Evolutionary conservation across 2,329 filamentous ascomycete species (phyloP).

Genomic region (Aspergillus alliaceus): DNA sequence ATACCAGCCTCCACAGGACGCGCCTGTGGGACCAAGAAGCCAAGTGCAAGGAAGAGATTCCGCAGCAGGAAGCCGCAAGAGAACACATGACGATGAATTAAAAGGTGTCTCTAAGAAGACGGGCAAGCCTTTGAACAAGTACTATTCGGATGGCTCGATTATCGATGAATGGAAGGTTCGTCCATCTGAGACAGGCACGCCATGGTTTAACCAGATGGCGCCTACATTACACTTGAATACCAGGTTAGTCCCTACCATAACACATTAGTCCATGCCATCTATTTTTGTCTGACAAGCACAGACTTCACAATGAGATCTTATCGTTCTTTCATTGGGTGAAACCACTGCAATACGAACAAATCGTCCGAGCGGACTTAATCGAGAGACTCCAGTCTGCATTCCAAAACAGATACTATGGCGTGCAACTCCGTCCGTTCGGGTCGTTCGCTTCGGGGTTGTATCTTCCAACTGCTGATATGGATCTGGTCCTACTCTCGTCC

Average conservation of each 20-base stretch:
- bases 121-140: constrained; percentile 54
- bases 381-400: constrained; percentile 65
- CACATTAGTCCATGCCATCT: neutral
- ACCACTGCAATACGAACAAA: constrained; percentile 74
- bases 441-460: constrained; percentile 86
- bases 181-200: constrained; percentile 48
- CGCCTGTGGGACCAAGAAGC: constrained; percentile 36
- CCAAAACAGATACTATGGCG: constrained; percentile 57
- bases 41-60: constrained; percentile 37
- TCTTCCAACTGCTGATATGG: constrained; percentile 84
- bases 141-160: constrained; percentile 52
- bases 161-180: constrained; percentile 54
- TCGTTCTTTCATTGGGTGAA: constrained; percentile 86
- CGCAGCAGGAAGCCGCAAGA: constrained; percentile 68
- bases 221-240: constrained; percentile 32
- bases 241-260: constrained; percentile 26
- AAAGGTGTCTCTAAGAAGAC: constrained; percentile 57
- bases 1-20: constrained; percentile 33
- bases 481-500: constrained; percentile 74
- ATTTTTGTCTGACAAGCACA: constrained; percentile 36
- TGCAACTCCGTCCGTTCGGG: constrained; percentile 76
- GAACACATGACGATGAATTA: constrained; percentile 69
- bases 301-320: constrained; percentile 84
- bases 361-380: constrained; percentile 71
- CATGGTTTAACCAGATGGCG: constrained; percentile 57